These are phyloP conservation scores for Pestalotiopsis sp. DNA, from an alignment of 2,329 filamentous ascomycete genomes.

Conservation along the genomic window DNA sequence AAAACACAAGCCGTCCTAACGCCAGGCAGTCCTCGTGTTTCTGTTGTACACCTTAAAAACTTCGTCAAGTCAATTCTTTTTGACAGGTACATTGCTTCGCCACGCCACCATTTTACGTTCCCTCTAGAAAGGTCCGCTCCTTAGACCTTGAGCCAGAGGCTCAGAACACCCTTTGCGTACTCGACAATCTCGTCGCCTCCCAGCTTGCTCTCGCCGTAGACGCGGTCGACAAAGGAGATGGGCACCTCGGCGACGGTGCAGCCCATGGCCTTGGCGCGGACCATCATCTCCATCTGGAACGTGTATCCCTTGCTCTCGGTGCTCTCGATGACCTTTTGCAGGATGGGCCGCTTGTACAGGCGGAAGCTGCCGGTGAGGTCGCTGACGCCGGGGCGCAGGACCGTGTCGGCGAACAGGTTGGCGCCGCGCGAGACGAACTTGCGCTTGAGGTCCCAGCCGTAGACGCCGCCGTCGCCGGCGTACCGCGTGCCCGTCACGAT, in stretches of 20 bases:
- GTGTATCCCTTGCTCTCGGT: slow-evolving; percentile 97
- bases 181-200: slow-evolving; percentile 95
- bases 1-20: slow-evolving; percentile 16
- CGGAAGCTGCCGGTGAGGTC: slow-evolving; percentile 95
- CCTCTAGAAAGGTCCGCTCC: neutral
- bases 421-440: slow-evolving; percentile 85
- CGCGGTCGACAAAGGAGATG: slow-evolving; percentile 91
- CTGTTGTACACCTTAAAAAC: slow-evolving; percentile 5
- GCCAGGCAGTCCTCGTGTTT: slow-evolving; percentile 14
- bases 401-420: slow-evolving; percentile 94
- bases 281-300: slow-evolving; percentile 99
- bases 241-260: slow-evolving; percentile 93
- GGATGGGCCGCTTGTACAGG: slow-evolving; percentile 87
- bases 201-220: slow-evolving; percentile 95
- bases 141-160: slow-evolving; percentile 77
- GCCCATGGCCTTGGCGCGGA: slow-evolving; percentile 93
- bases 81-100: neutral
- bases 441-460: slow-evolving; percentile 93
- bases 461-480: slow-evolving; percentile 86
- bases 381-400: slow-evolving; percentile 89
- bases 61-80: slow-evolving; percentile 1
- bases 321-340: slow-evolving; percentile 86
- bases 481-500: slow-evolving; percentile 98
- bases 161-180: slow-evolving; percentile 85
- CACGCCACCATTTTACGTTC: neutral